phyloP scores from a whole-genome alignment of 176 grass and related monocot genomes.

The Oryza meyeriana region DNA sequence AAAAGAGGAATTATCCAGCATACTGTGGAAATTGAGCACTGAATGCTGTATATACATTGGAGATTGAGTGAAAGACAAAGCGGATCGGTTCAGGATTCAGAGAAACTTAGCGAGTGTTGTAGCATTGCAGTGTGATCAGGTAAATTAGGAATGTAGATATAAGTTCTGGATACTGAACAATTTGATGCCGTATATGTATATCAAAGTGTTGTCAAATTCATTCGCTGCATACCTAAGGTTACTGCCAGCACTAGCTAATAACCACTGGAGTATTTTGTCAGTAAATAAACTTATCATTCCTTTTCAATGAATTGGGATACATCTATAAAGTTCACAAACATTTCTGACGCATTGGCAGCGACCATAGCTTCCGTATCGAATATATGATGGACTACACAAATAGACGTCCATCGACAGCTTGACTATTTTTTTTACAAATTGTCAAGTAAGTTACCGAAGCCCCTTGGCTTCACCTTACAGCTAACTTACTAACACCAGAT shows the following conservation, averaged over 20 bases:
- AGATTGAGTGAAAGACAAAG: conserved; percentile 24
- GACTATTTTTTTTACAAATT: conserved; percentile 58
- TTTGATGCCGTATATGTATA: background rate
- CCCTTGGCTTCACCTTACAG: conserved; percentile 50
- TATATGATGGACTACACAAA: conserved; percentile 56
- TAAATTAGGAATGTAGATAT: conserved; percentile 30
- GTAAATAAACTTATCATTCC: conserved; percentile 32
- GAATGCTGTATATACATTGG: conserved; percentile 45
- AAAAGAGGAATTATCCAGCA: conserved; percentile 25
- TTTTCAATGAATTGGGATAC: conserved; percentile 34
- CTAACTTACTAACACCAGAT: conserved; percentile 55
- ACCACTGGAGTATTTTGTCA: background rate
- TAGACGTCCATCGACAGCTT: conserved; percentile 58
- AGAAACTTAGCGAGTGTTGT: conserved; percentile 20
- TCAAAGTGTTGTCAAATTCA: background rate
- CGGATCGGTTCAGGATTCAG: conserved; percentile 14
- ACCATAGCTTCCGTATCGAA: conserved; percentile 42
- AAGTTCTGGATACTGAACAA: conserved; percentile 14
- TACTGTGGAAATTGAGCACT: conserved; percentile 16
- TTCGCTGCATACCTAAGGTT: background rate
- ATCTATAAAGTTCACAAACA: conserved; percentile 35
- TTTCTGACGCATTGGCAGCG: conserved; percentile 35
- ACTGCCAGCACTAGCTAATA: background rate
- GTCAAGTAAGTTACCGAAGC: conserved; percentile 64
- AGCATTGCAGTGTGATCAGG: conserved; percentile 20